Evolutionary conservation across 805 yeast genomes (phyloP).

Genomic region (Clavispora santaluciae): DNA sequence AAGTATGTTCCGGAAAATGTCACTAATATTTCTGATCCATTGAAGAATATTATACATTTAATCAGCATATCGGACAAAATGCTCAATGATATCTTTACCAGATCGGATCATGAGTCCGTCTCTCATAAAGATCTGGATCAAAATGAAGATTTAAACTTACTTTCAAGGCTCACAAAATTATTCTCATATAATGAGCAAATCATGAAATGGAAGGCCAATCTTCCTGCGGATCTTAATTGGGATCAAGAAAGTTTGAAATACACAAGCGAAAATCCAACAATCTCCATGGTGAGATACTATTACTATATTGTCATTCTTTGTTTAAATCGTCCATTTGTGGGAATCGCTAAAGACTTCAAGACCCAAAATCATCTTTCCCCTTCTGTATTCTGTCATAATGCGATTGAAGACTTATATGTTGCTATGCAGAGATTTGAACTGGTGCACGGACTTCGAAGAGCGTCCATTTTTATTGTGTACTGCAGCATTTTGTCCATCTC

Average conservation of each 20-base stretch:
- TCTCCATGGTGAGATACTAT: conserved; percentile 48
- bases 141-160: conserved; percentile 38
- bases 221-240: conserved; percentile 51
- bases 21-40: conserved; percentile 40
- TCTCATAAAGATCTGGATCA: conserved; percentile 17
- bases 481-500: conserved; percentile 44
- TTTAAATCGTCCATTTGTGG: conserved; percentile 56
- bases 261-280: conserved; percentile 50
- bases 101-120: conserved; percentile 23
- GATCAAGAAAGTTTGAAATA: conserved; percentile 32
- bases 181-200: conserved; percentile 47
- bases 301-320: conserved; percentile 57
- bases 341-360: conserved; percentile 20
- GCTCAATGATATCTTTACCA: conserved; percentile 42
- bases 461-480: conserved; percentile 45
- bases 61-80: conserved; percentile 42
- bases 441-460: conserved; percentile 37
- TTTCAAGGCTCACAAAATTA: conserved; percentile 34
- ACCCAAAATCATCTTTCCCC: conserved; percentile 26
- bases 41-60: conserved; percentile 38
- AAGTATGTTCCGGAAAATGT: conserved; percentile 29
- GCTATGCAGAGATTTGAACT: conserved; percentile 34
- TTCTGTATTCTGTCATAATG: conserved; percentile 30
- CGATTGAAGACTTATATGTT: conserved; percentile 38
- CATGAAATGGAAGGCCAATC: conserved; percentile 44